These are phyloP conservation scores for Vitis rotundifolia DNA, from an alignment of 164 flowering plant species.

Conservation along the genomic window DNA sequence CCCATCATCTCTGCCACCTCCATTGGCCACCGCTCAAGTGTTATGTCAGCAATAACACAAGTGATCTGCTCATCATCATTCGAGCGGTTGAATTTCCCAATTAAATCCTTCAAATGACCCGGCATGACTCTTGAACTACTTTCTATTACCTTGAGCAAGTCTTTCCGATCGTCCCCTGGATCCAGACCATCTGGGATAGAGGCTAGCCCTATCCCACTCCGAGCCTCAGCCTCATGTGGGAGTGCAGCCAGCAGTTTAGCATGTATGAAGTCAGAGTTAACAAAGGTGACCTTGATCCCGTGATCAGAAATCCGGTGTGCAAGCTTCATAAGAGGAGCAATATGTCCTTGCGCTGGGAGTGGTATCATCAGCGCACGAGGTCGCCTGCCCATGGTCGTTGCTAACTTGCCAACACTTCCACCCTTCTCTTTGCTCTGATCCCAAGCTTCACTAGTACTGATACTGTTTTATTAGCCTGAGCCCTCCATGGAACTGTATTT, in stretches of 20 bases:
- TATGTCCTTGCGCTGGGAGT: too few relatives aligned
- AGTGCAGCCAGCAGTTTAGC: neutral
- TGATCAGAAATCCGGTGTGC: too few relatives aligned
- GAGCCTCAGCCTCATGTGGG: too few relatives aligned
- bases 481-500: too few relatives aligned
- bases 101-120: conserved; percentile 13
- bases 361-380: too few relatives aligned
- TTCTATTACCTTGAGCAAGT: neutral
- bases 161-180: conserved; percentile 9
- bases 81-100: neutral
- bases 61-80: conserved; percentile 13
- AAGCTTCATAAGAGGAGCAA: too few relatives aligned
- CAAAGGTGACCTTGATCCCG: neutral
- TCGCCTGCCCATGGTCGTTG: too few relatives aligned
- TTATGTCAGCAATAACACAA: conserved; percentile 31
- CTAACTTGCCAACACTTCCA: too few relatives aligned
- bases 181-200: conserved; percentile 20
- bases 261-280: conserved; percentile 2
- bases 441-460: too few relatives aligned
- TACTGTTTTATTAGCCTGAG: too few relatives aligned
- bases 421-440: too few relatives aligned
- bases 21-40: conserved; percentile 16
- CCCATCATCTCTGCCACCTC: conserved; percentile 28
- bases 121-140: conserved; percentile 13
- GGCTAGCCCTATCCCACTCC: conserved; percentile 5